Conservation (phyloP, 2,329 filamentous ascomycete species). For the Aspergillus brasiliensis region DNA sequence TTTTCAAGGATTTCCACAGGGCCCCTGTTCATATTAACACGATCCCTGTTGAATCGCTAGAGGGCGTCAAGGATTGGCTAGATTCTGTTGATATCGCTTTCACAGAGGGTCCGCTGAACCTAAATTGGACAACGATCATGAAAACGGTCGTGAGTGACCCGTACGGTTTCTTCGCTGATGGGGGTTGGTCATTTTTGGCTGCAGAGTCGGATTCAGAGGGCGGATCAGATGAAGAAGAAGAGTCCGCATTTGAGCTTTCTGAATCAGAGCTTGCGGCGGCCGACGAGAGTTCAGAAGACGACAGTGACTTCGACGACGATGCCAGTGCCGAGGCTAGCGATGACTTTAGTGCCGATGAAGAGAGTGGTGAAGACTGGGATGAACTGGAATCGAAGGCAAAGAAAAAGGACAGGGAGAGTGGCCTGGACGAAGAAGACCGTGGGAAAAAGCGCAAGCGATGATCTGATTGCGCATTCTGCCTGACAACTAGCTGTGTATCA, state of each 20-base stretch:
- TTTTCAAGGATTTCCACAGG: slow-evolving; percentile 97
- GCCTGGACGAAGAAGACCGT: slow-evolving; percentile 57
- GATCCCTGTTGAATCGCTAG: slow-evolving; percentile 91
- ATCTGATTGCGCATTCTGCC: slow-evolving; percentile 5
- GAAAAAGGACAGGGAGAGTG: slow-evolving; percentile 61
- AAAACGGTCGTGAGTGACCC: slow-evolving; percentile 95
- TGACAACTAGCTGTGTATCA: background rate
- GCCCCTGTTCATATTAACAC: slow-evolving; percentile 94
- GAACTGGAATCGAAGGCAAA: slow-evolving; percentile 85
- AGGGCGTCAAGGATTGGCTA: slow-evolving; percentile 96
- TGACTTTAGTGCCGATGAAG: slow-evolving; percentile 63
- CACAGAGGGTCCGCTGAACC: slow-evolving; percentile 90
- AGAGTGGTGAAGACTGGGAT: slow-evolving; percentile 90
- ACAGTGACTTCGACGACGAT: slow-evolving; percentile 91
- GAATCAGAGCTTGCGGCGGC: slow-evolving; percentile 74
- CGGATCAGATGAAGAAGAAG: slow-evolving; percentile 75
- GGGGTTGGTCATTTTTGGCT: slow-evolving; percentile 90
- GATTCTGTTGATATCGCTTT: slow-evolving; percentile 94
- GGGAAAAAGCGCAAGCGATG: slow-evolving; percentile 76
- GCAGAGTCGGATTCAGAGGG: slow-evolving; percentile 86
- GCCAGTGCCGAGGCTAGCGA: slow-evolving; percentile 75
- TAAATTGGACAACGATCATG: slow-evolving; percentile 99
- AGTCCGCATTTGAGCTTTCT: slow-evolving; percentile 87
- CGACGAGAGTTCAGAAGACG: slow-evolving; percentile 82
- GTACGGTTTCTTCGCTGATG: slow-evolving; percentile 91